A percentile compares a stretch with the other conserved stretches of the same genome.
These are phyloP conservation scores for Ophiorrhiza pumila DNA, from an alignment of 257 asterid species.

Conservation along the genomic window DNA sequence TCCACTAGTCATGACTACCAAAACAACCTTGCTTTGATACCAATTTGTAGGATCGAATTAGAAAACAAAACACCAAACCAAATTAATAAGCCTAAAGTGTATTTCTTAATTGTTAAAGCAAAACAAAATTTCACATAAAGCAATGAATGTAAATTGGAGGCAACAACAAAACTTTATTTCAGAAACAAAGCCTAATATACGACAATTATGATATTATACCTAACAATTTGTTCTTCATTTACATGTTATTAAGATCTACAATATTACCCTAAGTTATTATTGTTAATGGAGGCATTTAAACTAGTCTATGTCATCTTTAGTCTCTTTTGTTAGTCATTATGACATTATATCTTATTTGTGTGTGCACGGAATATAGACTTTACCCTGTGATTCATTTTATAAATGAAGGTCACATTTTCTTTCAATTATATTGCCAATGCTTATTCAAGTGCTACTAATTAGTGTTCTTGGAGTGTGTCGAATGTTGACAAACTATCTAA, in stretches of 20 bases:
- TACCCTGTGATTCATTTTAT: conserved; percentile 81
- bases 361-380: conserved; percentile 63
- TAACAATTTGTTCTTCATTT: not conserved
- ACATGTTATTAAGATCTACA: not conserved
- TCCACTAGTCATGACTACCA: too few species aligned
- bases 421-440: conserved; percentile 77
- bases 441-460: conserved; percentile 57
- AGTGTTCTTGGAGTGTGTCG: not conserved
- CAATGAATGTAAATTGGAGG: too few species aligned
- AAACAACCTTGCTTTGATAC: too few species aligned
- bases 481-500: conserved; percentile 2
- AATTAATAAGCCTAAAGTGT: too few species aligned
- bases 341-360: conserved; percentile 10
- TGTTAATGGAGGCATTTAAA: not conserved
- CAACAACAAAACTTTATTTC: too few species aligned
- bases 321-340: not conserved
- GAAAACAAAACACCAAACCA: too few species aligned
- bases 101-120: too few species aligned
- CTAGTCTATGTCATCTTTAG: too few species aligned
- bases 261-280: not conserved
- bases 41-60: too few species aligned
- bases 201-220: not conserved
- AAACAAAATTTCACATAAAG: too few species aligned
- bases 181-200: too few species aligned
- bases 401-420: conserved; percentile 87